phyloP scores from a whole-genome alignment of 257 asterid genomes.

The Thymus mandschuricus region DNA sequence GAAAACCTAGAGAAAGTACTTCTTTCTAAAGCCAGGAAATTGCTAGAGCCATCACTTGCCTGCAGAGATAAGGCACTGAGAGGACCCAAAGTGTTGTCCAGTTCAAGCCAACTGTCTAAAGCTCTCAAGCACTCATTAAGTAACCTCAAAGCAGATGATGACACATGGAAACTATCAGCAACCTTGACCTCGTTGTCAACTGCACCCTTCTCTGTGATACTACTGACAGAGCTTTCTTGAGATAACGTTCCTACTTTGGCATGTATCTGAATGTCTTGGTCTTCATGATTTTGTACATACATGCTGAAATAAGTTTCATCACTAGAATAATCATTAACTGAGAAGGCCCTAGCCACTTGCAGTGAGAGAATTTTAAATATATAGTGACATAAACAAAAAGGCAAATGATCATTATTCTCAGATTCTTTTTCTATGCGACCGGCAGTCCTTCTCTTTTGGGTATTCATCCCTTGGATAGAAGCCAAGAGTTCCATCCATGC shows the following conservation, averaged over 20 bases:
- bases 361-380: slow-evolving; percentile 75
- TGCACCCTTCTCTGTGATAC: slow-evolving; percentile 58
- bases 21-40: slow-evolving; percentile 62
- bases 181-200: slow-evolving; percentile 50
- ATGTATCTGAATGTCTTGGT: slow-evolving; percentile 77
- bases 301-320: slow-evolving; percentile 47
- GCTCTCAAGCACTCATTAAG: slow-evolving; percentile 85
- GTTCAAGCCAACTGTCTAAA: slow-evolving; percentile 78
- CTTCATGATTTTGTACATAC: slow-evolving; percentile 58
- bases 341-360: slow-evolving; percentile 85
- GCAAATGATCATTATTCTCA: slow-evolving; percentile 65
- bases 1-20: slow-evolving; percentile 64
- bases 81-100: slow-evolving; percentile 70
- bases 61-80: slow-evolving; percentile 55
- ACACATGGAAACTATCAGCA: slow-evolving; percentile 53
- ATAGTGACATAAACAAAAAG: slow-evolving; percentile 73
- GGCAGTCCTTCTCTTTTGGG: slow-evolving; percentile 87
- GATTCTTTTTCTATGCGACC: slow-evolving; percentile 82
- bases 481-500: slow-evolving; percentile 85
- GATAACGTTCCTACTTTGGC: slow-evolving; percentile 95
- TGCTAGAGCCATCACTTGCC: slow-evolving; percentile 56
- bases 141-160: slow-evolving; percentile 76
- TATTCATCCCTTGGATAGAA: slow-evolving; percentile 93
- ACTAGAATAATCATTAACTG: slow-evolving; percentile 46
- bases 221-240: slow-evolving; percentile 78